These are phyloP conservation scores for Dendrostoma leiphaemia DNA, from an alignment of 2,329 filamentous ascomycete species.

Conservation along the genomic window DNA sequence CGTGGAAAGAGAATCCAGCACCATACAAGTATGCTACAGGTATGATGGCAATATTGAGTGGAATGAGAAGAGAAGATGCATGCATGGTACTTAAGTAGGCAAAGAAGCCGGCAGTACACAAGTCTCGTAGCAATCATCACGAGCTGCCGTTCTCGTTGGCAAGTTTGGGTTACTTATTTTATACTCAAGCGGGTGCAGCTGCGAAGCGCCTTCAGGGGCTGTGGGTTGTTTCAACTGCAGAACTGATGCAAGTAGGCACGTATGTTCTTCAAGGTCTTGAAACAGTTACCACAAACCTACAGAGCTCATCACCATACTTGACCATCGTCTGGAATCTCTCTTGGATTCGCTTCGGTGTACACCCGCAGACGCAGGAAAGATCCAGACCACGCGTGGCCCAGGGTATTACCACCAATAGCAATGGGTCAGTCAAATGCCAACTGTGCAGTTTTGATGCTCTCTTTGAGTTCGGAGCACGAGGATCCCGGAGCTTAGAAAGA, in stretches of 20 bases:
- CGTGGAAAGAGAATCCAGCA: background rate
- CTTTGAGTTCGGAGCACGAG: too few relatives aligned
- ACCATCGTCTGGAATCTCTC: background rate
- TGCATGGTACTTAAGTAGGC: too few relatives aligned
- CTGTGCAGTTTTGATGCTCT: too few relatives aligned
- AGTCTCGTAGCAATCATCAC: too few relatives aligned
- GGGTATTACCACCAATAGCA: too few relatives aligned
- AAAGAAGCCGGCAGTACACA: too few relatives aligned
- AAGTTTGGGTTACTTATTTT: background rate
- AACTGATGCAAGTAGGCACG: background rate
- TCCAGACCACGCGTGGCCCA: too few relatives aligned
- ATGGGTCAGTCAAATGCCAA: too few relatives aligned
- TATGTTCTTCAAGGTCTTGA: background rate
- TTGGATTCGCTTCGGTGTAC: too few relatives aligned
- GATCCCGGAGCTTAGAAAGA: too few relatives aligned
- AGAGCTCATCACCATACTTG: background rate
- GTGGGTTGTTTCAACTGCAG: background rate
- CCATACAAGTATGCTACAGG: background rate
- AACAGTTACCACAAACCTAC: background rate
- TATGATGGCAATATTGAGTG: background rate
- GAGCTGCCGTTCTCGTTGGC: background rate
- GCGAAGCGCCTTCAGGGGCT: background rate
- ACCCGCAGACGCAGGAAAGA: too few relatives aligned
- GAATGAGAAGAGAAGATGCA: background rate
- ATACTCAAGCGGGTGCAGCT: background rate